Evolutionary conservation across 2,329 filamentous ascomycete genomes (phyloP).

Genomic region (Beauveria sp.): DNA sequence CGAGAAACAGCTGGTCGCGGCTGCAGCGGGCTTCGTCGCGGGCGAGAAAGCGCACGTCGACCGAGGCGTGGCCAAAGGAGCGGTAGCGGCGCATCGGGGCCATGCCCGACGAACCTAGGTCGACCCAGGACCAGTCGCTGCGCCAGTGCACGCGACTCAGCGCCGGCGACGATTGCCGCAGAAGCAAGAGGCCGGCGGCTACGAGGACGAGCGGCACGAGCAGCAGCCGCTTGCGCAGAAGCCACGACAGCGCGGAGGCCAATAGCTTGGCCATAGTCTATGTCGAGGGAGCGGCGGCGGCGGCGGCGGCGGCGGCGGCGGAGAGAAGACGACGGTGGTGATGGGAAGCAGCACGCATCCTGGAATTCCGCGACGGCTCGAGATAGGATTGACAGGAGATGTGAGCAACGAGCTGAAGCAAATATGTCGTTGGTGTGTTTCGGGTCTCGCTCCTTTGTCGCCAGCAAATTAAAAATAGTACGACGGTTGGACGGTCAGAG

Average conservation of each 20-base stretch:
- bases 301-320: not conserved
- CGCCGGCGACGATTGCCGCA: not conserved
- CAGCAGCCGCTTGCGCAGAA: slow-evolving; percentile 2
- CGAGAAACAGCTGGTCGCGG: slow-evolving; percentile 8
- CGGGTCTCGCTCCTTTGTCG: too few relatives aligned
- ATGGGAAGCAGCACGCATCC: not conserved
- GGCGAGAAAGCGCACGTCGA: slow-evolving; percentile 8
- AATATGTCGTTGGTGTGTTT: too few relatives aligned
- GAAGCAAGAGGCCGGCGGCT: not conserved
- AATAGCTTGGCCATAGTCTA: not conserved
- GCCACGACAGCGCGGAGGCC: not conserved
- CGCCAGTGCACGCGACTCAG: slow-evolving; percentile 9
- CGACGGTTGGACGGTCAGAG: too few relatives aligned
- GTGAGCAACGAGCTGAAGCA: not conserved
- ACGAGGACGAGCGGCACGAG: not conserved
- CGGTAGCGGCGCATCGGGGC: slow-evolving; percentile 9
- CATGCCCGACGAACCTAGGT: slow-evolving; percentile 7
- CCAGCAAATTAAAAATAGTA: too few relatives aligned
- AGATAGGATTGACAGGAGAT: too few relatives aligned
- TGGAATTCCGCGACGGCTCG: not conserved
- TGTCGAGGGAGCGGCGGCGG: not conserved
- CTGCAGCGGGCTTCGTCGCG: slow-evolving; percentile 10
- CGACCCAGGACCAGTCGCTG: slow-evolving; percentile 11
- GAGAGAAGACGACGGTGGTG: not conserved
- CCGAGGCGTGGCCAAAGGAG: slow-evolving; percentile 8